Base-by-base conservation (phyloP, 2,329 filamentous ascomycete genomes). In the Corynespora cassiicola region DNA sequence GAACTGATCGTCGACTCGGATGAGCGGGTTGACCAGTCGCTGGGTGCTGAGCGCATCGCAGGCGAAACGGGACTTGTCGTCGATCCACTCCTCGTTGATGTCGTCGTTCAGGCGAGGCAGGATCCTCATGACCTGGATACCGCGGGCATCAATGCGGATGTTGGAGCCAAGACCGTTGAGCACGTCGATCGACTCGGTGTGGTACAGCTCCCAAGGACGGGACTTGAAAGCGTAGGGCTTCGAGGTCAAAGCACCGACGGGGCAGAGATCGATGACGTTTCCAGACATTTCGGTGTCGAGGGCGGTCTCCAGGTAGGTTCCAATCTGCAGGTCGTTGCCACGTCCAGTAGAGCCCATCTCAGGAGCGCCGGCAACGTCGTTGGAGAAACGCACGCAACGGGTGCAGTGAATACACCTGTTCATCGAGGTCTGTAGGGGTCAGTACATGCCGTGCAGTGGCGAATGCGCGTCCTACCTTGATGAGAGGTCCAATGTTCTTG, bases 391-490 rank as follows among this genome's bases (percentile, higher is more conserved):
- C 58, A 99, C 84, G 74, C 94, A 99, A 64, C 94, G 85, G 50
- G 94, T 99, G 80, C 94, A 99, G 78, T 99, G 94, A 64, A 99
- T 99, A 74, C 94, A 99, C 69, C 94, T 84, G 80, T 99, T 99
- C 94, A 99, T 99, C 32, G 94, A 99, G 3, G 94, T 99, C 83
- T 78, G 45, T 4, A 21, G 9, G 11, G 26, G 47, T 73, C 33
- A 72, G 67, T 31, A 42, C 9, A 25, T 22, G 21, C 36, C 24
- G 15, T 18, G 5, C 18, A 18, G 39, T 16, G 25, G 9, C 6
- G 9, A 19, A n/a, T 15, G 4, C 16, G 4, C 17, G 14, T 36
- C 47, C 25, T 58, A 77, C 73, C 73, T 99, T 99, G 75, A 99
- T 88, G 56, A 99, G 74, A 36, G 94, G 94, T 22, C 94, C 94